Evolutionary conservation across 495 filamentous ascomycete genomes (phyloP).

Genomic region (Neurospora intermedia): DNA sequence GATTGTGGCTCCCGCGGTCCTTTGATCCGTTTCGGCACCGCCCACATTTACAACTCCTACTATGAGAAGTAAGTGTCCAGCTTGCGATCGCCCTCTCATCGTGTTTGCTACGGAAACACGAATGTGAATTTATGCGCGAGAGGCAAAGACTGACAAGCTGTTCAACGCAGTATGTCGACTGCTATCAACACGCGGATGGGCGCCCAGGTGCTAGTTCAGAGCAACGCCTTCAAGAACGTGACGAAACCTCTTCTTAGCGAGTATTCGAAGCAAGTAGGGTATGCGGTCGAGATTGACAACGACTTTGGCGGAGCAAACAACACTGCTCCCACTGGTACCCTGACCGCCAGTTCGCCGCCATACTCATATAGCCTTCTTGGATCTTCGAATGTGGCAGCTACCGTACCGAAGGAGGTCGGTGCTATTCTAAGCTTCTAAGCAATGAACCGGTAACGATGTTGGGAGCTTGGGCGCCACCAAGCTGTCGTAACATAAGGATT

Average conservation of each 20-base stretch:
- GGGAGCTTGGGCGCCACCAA: not conserved
- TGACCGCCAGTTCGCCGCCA: conserved; percentile 31
- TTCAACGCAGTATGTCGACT: conserved; percentile 32
- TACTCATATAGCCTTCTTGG: conserved; percentile 42
- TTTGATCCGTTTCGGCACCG: conserved; percentile 53
- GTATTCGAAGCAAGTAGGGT: conserved; percentile 43
- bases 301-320: conserved; percentile 43
- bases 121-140: not conserved
- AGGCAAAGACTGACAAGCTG: conserved; percentile 5
- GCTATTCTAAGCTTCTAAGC: conserved; percentile 42
- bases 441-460: not conserved
- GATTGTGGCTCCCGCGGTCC: conserved; percentile 53
- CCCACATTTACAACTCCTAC: conserved; percentile 37
- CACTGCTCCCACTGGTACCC: conserved; percentile 35
- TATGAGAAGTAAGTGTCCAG: conserved; percentile 20
- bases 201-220: conserved; percentile 54
- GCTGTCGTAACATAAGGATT: not conserved
- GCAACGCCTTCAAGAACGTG: conserved; percentile 42
- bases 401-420: conserved; percentile 41
- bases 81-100: not conserved
- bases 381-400: conserved; percentile 28
- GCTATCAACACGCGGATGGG: conserved; percentile 57
- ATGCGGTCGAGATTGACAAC: conserved; percentile 40
- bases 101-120: not conserved
- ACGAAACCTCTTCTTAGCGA: conserved; percentile 40